Conservation (phyloP, 768 basidiomycete genomes). For the Xerocomus spinulosus region DNA sequence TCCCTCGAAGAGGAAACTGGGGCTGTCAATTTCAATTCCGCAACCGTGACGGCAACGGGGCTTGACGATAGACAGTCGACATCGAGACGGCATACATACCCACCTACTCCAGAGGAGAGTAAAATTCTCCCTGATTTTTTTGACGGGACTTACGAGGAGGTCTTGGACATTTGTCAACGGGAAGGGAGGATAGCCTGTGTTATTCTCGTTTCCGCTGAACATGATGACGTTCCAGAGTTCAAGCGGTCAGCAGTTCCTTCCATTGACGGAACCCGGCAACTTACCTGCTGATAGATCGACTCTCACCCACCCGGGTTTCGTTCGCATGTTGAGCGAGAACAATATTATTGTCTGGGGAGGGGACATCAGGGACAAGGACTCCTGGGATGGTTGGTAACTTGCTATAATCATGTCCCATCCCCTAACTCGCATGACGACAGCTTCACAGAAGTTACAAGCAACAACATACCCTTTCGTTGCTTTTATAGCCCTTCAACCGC, state of each 20-base stretch:
- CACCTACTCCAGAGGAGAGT: conserved; percentile 32
- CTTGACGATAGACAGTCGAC: conserved; percentile 44
- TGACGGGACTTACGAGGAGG: conserved; percentile 76
- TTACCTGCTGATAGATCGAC: conserved; percentile 47
- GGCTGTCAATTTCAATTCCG: conserved; percentile 51
- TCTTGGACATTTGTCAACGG: conserved; percentile 62
- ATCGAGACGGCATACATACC: conserved; percentile 23
- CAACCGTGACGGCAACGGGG: conserved; percentile 34
- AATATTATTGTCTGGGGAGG: conserved; percentile 88
- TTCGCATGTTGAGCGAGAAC: conserved; percentile 66
- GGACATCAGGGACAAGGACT: conserved; percentile 77
- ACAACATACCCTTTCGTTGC: conserved; percentile 93
- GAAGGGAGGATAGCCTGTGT: conserved; percentile 75
- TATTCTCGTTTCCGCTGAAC: conserved; percentile 81
- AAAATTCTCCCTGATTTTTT: conserved; percentile 77
- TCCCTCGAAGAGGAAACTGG: conserved; percentile 85
- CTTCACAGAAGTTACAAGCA: conserved; percentile 69
- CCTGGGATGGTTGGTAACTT: conserved; percentile 59
- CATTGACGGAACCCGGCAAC: neutral
- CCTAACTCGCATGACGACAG: conserved; percentile 27
- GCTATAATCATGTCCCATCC: neutral
- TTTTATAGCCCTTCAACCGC: conserved; percentile 84
- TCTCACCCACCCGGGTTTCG: conserved; percentile 67
- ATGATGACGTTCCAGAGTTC: conserved; percentile 85
- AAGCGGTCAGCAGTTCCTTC: conserved; percentile 52